These are phyloP conservation scores for Coemansia sp. DNA, from an alignment of 192 early-diverging fungal genomes.

Conservation along the genomic window DNA sequence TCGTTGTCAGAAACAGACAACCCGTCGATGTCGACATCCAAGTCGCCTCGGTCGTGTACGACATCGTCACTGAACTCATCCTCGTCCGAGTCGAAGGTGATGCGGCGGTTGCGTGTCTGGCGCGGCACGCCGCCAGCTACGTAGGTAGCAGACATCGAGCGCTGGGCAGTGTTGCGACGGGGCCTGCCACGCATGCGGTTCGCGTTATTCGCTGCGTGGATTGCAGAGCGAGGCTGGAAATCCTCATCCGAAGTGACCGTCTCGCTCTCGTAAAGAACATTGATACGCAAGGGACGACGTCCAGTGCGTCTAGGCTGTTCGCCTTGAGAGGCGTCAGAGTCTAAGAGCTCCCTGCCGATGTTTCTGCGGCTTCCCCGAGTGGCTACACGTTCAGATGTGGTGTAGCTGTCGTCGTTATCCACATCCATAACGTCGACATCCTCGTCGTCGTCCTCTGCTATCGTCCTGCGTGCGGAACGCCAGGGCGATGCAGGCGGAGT, in stretches of 20 bases:
- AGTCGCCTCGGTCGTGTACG: background rate
- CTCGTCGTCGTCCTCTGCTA: slow-evolving; percentile 21
- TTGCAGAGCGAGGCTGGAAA: slow-evolving; percentile 23
- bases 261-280: slow-evolving; percentile 9
- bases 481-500: slow-evolving; percentile 10
- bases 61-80: slow-evolving; percentile 9
- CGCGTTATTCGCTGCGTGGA: background rate
- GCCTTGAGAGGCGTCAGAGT: background rate
- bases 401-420: background rate
- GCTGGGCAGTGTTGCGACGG: slow-evolving; percentile 6
- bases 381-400: background rate
- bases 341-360: background rate
- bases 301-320: background rate
- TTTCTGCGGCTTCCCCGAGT: background rate
- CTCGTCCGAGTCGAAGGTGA: slow-evolving; percentile 42
- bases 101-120: slow-evolving; percentile 31
- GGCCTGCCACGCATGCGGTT: slow-evolving; percentile 1
- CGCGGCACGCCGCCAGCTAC: slow-evolving; percentile 3
- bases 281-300: slow-evolving; percentile 4
- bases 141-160: background rate
- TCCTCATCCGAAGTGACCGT: slow-evolving; percentile 33
- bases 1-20: slow-evolving; percentile 19
- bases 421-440: slow-evolving; percentile 36
- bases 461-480: slow-evolving; percentile 11
- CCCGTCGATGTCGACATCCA: slow-evolving; percentile 16